Percentiles rank a stretch among this genome's conserved stretches.
These are phyloP conservation scores for Blastobotrys muscicola DNA, from an alignment of 805 yeast genomes.

Conservation along the genomic window DNA sequence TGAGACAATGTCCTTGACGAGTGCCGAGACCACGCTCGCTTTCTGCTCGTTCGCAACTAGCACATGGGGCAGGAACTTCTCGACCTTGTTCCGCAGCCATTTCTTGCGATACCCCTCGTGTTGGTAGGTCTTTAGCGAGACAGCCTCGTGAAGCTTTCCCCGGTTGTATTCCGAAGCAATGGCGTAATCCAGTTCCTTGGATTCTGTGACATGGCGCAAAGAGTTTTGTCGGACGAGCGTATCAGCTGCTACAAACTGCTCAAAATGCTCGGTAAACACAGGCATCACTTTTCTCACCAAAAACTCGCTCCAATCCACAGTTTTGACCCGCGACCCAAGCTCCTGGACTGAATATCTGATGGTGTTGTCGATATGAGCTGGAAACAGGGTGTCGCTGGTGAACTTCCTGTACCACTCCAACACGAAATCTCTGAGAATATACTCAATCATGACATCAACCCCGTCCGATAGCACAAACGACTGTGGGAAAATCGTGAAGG, in stretches of 20 bases:
- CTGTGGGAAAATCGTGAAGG: slow-evolving; percentile 27
- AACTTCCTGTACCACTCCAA: slow-evolving; percentile 49
- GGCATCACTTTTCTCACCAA: slow-evolving; percentile 55
- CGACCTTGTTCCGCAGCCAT: slow-evolving; percentile 39
- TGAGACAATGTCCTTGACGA: slow-evolving; percentile 56
- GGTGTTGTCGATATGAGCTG: slow-evolving; percentile 36
- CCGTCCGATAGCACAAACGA: slow-evolving; percentile 46
- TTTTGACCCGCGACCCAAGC: slow-evolving; percentile 35
- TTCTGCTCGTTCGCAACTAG: slow-evolving; percentile 36
- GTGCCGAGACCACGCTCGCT: slow-evolving; percentile 39
- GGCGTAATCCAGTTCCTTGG: slow-evolving; percentile 32
- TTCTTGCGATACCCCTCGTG: slow-evolving; percentile 35
- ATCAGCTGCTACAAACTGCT: slow-evolving; percentile 37
- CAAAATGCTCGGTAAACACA: slow-evolving; percentile 53
- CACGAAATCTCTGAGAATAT: slow-evolving; percentile 45
- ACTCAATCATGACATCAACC: slow-evolving; percentile 39
- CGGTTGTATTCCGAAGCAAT: slow-evolving; percentile 36
- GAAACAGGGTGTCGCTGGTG: slow-evolving; percentile 30
- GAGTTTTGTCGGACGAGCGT: slow-evolving; percentile 23
- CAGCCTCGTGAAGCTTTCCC: slow-evolving; percentile 44
- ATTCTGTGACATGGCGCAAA: slow-evolving; percentile 19
- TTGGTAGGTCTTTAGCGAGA: slow-evolving; percentile 31
- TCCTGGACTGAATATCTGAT: slow-evolving; percentile 34
- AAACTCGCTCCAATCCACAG: slow-evolving; percentile 46
- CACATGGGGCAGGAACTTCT: slow-evolving; percentile 39